phyloP scores from a whole-genome alignment of 2,329 filamentous ascomycete species.

The Aspergillus arachidicola region DNA sequence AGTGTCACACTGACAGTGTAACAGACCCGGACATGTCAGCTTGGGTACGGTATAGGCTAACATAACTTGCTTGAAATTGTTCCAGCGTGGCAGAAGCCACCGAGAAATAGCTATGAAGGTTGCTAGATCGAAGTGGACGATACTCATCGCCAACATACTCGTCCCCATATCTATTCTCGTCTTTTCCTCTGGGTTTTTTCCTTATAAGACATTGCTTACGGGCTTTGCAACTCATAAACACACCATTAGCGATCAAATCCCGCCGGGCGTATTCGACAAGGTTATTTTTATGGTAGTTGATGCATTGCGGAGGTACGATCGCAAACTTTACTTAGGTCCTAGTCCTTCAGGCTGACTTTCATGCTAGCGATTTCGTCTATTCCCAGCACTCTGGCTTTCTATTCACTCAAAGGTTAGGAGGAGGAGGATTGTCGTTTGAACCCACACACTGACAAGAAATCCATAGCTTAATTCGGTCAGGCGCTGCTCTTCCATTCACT shows the following conservation, averaged over 20 bases:
- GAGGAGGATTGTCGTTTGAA: not conserved
- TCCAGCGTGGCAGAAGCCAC: not conserved
- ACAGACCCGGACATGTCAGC: not conserved
- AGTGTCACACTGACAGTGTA: not conserved
- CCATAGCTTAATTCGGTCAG: conserved; percentile 76
- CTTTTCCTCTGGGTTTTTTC: conserved; percentile 93
- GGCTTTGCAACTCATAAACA: conserved; percentile 70
- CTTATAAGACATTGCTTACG: conserved; percentile 91
- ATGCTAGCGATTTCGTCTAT: conserved; percentile 85
- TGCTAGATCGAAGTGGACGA: conserved; percentile 34
- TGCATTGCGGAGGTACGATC: conserved; percentile 76
- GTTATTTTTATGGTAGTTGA: conserved; percentile 98
- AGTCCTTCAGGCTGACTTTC: conserved; percentile 20
- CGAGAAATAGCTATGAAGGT: conserved; percentile 23
- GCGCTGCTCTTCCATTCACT: conserved; percentile 87
- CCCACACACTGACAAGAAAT: conserved; percentile 9
- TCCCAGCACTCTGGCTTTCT: conserved; percentile 75
- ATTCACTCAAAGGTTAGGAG: conserved; percentile 77
- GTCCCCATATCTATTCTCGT: conserved; percentile 73
- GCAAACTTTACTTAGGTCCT: not conserved
- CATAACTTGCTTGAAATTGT: not conserved
- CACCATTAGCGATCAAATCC: conserved; percentile 56
- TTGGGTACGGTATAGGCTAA: not conserved
- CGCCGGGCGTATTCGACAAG: conserved; percentile 77
- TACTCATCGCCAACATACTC: conserved; percentile 72